Evolutionary conservation across 2,329 filamentous ascomycete species (phyloP).

Genomic region (Camptophora hylomeconis): DNA sequence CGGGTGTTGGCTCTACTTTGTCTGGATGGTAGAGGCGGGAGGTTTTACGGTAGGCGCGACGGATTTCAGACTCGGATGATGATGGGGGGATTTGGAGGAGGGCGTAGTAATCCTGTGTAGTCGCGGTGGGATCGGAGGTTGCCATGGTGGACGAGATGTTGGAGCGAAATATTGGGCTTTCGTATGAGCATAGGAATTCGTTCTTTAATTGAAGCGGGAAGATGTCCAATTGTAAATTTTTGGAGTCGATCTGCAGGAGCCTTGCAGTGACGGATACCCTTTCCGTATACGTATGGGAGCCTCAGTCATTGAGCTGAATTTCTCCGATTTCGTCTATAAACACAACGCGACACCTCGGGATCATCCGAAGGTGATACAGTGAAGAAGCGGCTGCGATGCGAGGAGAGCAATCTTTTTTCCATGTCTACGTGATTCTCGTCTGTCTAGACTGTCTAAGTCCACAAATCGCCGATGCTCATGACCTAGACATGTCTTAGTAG

Average conservation of each 20-base stretch:
- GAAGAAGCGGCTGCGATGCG: too few species aligned
- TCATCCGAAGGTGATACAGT: too few species aligned
- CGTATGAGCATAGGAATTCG: background rate
- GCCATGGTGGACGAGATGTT: constrained; percentile 25
- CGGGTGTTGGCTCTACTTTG: constrained; percentile 59
- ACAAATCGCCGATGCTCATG: too few species aligned
- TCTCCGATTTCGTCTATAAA: background rate
- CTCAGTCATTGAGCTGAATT: background rate
- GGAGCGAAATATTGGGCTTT: background rate
- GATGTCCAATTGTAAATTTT: background rate
- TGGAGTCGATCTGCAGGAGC: background rate
- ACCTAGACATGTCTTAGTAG: too few species aligned
- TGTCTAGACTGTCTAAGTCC: too few species aligned
- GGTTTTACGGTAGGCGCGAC: constrained; percentile 70
- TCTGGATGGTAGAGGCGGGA: constrained; percentile 90
- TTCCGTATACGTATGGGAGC: too few species aligned
- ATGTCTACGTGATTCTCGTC: too few species aligned
- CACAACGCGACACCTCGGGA: background rate
- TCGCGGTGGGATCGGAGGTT: constrained; percentile 43
- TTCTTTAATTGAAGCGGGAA: background rate
- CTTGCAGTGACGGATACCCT: too few species aligned
- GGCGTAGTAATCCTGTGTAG: constrained; percentile 62
- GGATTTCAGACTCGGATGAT: constrained; percentile 58
- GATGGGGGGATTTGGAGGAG: constrained; percentile 53
- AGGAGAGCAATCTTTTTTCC: too few species aligned